A percentile compares a stretch with the other conserved stretches of the same genome.
phyloP scores from a whole-genome alignment of 768 basidiomycete species.

The Tulasnella sp. region DNA sequence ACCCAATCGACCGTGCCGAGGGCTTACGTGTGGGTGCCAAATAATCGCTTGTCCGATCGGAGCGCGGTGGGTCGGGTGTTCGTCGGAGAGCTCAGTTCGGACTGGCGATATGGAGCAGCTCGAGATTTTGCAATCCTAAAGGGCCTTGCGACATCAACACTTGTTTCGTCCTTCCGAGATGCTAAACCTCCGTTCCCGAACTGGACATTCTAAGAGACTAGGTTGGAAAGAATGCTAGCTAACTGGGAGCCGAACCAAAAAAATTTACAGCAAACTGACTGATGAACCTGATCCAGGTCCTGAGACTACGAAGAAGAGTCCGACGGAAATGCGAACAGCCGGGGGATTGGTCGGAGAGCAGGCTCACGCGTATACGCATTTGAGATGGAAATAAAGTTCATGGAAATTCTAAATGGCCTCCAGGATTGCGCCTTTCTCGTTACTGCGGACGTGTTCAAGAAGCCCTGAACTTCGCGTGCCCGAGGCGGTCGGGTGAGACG shows the following conservation, averaged over 20 bases:
- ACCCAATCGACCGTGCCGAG: background rate
- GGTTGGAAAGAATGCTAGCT: background rate
- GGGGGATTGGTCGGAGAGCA: background rate
- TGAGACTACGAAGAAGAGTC: background rate
- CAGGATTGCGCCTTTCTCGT: background rate
- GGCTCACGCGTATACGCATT: background rate
- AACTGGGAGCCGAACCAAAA: background rate
- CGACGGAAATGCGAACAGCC: background rate
- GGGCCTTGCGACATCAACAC: background rate
- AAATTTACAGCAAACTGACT: background rate
- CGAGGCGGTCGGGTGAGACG: too few species aligned
- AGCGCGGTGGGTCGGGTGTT: constrained; percentile 8
- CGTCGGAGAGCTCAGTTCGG: constrained; percentile 4
- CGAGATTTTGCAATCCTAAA: background rate
- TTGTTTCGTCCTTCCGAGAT: background rate
- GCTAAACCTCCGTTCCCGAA: background rate
- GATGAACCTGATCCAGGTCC: background rate
- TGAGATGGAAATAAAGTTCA: background rate
- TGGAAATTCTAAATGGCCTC: background rate
- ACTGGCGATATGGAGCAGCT: background rate
- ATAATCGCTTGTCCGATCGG: background rate
- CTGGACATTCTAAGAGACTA: background rate
- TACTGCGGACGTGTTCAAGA: too few species aligned
- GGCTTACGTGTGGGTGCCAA: background rate
- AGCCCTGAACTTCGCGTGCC: too few species aligned